These are phyloP conservation scores for Colletotrichum magnum DNA, from an alignment of 2,329 filamentous ascomycete species.

Conservation along the genomic window DNA sequence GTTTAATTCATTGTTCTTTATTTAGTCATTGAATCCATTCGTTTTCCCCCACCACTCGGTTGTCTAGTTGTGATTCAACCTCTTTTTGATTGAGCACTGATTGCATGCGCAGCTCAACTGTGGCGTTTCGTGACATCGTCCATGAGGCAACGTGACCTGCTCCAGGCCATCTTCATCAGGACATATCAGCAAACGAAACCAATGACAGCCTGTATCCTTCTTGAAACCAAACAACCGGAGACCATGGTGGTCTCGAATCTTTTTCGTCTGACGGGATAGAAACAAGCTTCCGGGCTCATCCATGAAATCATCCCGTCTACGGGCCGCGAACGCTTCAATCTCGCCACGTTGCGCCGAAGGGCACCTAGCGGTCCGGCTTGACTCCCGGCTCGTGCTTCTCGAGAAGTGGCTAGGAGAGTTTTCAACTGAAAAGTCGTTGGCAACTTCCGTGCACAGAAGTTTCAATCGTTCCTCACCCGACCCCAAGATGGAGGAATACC, in stretches of 20 bases:
- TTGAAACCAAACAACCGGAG: too few species aligned
- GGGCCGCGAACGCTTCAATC: constrained; percentile 5
- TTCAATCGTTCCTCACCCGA: too few species aligned
- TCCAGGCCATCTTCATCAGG: too few species aligned
- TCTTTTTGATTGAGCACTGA: background rate
- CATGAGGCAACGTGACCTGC: too few species aligned
- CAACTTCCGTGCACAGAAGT: background rate
- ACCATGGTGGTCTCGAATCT: background rate
- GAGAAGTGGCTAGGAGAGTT: background rate
- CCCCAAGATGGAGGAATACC: too few species aligned
- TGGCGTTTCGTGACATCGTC: too few species aligned
- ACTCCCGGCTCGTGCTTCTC: background rate
- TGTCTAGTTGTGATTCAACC: background rate
- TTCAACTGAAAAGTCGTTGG: background rate
- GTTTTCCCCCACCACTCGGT: background rate
- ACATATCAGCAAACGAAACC: too few species aligned
- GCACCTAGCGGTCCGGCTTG: background rate
- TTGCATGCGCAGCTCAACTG: too few species aligned
- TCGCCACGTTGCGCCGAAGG: constrained; percentile 21
- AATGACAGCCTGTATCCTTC: too few species aligned
- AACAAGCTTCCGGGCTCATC: constrained; percentile 1
- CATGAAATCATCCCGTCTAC: constrained; percentile 25
- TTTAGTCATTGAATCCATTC: background rate
- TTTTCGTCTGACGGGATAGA: background rate
- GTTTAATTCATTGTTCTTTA: constrained; percentile 9